phyloP scores from a whole-genome alignment of 75 land plant species.

The Pinus albicaulis region DNA sequence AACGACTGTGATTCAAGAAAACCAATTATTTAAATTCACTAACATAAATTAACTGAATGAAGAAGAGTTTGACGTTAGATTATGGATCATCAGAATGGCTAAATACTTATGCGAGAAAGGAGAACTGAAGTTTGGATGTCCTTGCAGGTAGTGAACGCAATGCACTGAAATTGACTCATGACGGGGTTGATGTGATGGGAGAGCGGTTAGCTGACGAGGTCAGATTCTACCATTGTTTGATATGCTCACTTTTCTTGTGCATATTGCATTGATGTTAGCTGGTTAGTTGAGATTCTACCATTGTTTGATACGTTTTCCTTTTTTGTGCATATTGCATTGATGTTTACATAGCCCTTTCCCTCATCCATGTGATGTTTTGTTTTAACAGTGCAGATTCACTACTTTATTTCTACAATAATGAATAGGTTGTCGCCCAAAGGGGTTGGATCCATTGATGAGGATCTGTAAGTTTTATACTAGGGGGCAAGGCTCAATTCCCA shows the following conservation, averaged over 20 bases:
- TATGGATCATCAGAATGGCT: not conserved
- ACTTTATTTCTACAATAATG: not conserved
- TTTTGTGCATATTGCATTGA: not conserved
- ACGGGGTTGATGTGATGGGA: slow-evolving; percentile 98
- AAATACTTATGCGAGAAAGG: not conserved
- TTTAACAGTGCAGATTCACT: not conserved
- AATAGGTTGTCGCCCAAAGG: not conserved
- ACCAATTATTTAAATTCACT: not conserved
- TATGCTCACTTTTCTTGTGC: not conserved
- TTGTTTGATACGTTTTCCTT: not conserved
- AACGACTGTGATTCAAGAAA: not conserved
- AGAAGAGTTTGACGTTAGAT: not conserved
- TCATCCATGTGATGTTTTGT: not conserved
- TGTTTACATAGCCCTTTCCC: not conserved
- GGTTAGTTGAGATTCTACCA: slow-evolving; percentile 59
- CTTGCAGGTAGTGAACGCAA: slow-evolving; percentile 79
- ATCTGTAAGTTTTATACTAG: too few species aligned
- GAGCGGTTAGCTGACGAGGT: slow-evolving; percentile 90
- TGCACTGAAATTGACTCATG: slow-evolving; percentile 46
- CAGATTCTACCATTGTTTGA: slow-evolving; percentile 6
- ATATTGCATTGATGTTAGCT: slow-evolving; percentile 19
- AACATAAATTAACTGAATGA: not conserved
- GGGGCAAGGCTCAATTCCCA: too few species aligned
- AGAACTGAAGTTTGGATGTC: not conserved
- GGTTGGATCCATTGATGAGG: too few species aligned